phyloP scores from a whole-genome alignment of 2,329 filamentous ascomycete genomes.

The Aspergillus jensenii region DNA sequence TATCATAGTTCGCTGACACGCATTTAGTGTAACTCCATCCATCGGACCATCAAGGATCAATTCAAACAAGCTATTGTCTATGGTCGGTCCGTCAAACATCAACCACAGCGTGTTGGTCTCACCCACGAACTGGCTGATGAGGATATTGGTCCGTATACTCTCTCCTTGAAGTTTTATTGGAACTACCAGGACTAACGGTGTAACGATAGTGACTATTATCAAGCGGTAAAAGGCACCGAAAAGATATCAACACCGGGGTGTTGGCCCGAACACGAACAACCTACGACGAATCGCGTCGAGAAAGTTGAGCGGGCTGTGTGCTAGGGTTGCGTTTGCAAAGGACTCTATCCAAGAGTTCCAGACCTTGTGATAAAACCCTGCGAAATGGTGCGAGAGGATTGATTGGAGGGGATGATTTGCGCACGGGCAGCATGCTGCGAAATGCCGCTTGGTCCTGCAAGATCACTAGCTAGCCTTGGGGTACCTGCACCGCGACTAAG shows the following conservation, averaged over 20 bases:
- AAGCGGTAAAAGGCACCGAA: constrained; percentile 57
- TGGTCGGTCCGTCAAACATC: constrained; percentile 97
- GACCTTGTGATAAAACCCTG: constrained; percentile 28
- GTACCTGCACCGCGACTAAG: constrained; percentile 19
- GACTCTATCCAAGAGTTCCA: constrained; percentile 24
- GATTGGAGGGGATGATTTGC: constrained; percentile 22
- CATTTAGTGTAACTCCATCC: constrained; percentile 86
- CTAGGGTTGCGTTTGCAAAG: constrained; percentile 21
- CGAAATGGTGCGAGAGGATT: constrained; percentile 25
- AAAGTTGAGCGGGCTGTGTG: constrained; percentile 16
- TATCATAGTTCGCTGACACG: constrained; percentile 31
- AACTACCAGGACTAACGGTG: constrained; percentile 24
- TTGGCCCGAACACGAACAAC: constrained; percentile 27
- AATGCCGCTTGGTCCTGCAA: constrained; percentile 20
- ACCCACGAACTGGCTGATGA: constrained; percentile 91
- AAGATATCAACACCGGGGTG: constrained; percentile 16
- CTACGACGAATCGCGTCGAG: constrained; percentile 28
- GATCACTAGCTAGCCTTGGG: constrained; percentile 17
- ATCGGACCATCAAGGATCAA: constrained; percentile 91
- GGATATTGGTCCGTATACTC: constrained; percentile 75
- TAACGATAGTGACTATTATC: constrained; percentile 60
- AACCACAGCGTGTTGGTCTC: constrained; percentile 92
- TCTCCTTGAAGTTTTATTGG: background rate
- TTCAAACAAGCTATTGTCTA: constrained; percentile 97
- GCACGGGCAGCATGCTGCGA: constrained; percentile 24